phyloP scores from a whole-genome alignment of 2,329 filamentous ascomycete species.

The Bimuria novae-zelandiae region DNA sequence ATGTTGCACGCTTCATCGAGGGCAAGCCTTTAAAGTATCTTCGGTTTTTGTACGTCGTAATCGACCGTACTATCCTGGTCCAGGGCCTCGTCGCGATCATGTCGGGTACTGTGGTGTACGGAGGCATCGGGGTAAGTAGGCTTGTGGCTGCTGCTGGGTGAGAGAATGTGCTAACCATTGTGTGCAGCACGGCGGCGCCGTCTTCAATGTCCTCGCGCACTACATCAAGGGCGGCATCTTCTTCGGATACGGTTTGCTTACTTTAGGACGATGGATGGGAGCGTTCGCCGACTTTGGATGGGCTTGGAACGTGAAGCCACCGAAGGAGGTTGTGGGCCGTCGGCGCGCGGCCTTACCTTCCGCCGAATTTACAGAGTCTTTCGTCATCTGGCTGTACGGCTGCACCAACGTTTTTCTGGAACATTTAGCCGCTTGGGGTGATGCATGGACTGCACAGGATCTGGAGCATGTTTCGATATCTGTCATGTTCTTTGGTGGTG shows the following conservation, averaged over 20 bases:
- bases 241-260: slow-evolving; percentile 88
- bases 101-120: slow-evolving; percentile 76
- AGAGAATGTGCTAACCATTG: slow-evolving; percentile 12
- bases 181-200: slow-evolving; percentile 63
- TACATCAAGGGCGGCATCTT: slow-evolving; percentile 95
- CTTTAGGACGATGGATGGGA: slow-evolving; percentile 86
- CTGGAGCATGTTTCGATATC: slow-evolving; percentile 93
- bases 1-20: slow-evolving; percentile 61
- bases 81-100: slow-evolving; percentile 75
- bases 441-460: slow-evolving; percentile 75
- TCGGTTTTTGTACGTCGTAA: slow-evolving; percentile 64
- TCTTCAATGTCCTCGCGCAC: slow-evolving; percentile 89
- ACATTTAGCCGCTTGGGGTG: slow-evolving; percentile 75
- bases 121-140: slow-evolving; percentile 78
- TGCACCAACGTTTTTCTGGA: slow-evolving; percentile 90
- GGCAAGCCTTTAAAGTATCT: slow-evolving; percentile 61
- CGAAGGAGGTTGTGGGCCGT: slow-evolving; percentile 59
- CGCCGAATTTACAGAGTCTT: slow-evolving; percentile 87
- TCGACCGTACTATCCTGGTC: slow-evolving; percentile 78
- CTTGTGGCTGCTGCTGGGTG: neutral
- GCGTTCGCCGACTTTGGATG: slow-evolving; percentile 89
- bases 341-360: slow-evolving; percentile 69
- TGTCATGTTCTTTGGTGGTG: slow-evolving; percentile 90
- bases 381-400: slow-evolving; percentile 88
- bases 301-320: slow-evolving; percentile 89